Evolutionary conservation across 2,329 filamentous ascomycete species (phyloP).

Genomic region (Zymoseptoria tritici): DNA sequence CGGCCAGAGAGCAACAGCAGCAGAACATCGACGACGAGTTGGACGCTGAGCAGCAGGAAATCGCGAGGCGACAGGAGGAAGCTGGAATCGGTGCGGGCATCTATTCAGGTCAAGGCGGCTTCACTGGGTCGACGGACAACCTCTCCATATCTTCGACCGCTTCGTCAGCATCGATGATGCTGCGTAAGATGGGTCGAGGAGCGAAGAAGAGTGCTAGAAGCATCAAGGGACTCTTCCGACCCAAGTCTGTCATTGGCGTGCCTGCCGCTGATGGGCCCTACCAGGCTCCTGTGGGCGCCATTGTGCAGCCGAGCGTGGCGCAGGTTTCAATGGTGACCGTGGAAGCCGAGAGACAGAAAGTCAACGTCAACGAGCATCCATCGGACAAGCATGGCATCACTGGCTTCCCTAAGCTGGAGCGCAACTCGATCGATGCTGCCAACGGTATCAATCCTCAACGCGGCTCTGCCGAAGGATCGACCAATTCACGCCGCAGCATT

Average conservation of each 20-base stretch:
- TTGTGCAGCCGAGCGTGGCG: constrained; percentile 56
- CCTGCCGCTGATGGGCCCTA: constrained; percentile 61
- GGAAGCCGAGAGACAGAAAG: constrained; percentile 79
- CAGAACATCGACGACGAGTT: constrained; percentile 27
- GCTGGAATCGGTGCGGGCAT: constrained; percentile 88
- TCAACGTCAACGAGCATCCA: constrained; percentile 67
- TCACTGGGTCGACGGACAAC: constrained; percentile 89
- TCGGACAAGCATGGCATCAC: constrained; percentile 66
- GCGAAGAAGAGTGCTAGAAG: constrained; percentile 91
- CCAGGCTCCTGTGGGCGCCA: constrained; percentile 36
- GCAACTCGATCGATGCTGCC: constrained; percentile 67
- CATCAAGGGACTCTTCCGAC: constrained; percentile 86
- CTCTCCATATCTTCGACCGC: constrained; percentile 84
- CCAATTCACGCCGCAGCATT: constrained; percentile 72
- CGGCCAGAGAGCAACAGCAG: constrained; percentile 23
- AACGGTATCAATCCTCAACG: constrained; percentile 23
- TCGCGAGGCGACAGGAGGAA: constrained; percentile 87
- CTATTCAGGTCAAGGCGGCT: constrained; percentile 78
- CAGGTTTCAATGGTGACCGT: constrained; percentile 92
- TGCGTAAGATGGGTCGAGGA: constrained; percentile 97
- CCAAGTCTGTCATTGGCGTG: constrained; percentile 81
- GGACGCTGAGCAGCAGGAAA: constrained; percentile 83
- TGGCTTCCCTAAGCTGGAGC: constrained; percentile 76
- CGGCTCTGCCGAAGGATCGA: constrained; percentile 49
- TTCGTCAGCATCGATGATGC: constrained; percentile 85